These are phyloP conservation scores for Excoecaria cochinchinensis DNA, from an alignment of 345 rosid genomes.

Conservation along the genomic window DNA sequence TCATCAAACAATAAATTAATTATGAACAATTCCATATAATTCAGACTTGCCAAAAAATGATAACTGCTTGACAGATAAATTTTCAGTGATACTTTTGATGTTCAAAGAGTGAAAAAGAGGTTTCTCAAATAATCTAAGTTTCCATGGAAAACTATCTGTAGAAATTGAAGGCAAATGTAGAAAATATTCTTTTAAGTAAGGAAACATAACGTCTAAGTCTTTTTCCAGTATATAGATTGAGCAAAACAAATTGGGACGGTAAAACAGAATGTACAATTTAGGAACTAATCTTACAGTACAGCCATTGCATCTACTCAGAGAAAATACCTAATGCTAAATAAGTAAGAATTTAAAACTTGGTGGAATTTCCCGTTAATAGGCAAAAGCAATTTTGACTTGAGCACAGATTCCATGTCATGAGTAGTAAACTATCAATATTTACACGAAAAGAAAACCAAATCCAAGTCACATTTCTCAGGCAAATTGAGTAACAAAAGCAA, in stretches of 20 bases:
- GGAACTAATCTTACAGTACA: not conserved
- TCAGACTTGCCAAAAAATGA: no score
- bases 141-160: not conserved
- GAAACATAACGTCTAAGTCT: not conserved
- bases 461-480: not conserved
- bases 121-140: not conserved
- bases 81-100: not conserved
- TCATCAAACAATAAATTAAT: no score
- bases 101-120: not conserved
- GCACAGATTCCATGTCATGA: not conserved
- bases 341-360: not conserved
- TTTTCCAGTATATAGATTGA: not conserved
- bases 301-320: not conserved
- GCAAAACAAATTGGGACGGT: not conserved
- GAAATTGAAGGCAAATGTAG: not conserved
- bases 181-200: not conserved
- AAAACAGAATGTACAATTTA: no score
- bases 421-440: not conserved
- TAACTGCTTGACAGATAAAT: not conserved
- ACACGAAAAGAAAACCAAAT: not conserved
- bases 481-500: not conserved
- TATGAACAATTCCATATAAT: no score
- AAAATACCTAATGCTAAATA: not conserved
- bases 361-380: not conserved
- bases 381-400: slow-evolving; percentile 6